Conservation (phyloP, 495 filamentous ascomycete species). For the Astrocystis sublimbata region DNA sequence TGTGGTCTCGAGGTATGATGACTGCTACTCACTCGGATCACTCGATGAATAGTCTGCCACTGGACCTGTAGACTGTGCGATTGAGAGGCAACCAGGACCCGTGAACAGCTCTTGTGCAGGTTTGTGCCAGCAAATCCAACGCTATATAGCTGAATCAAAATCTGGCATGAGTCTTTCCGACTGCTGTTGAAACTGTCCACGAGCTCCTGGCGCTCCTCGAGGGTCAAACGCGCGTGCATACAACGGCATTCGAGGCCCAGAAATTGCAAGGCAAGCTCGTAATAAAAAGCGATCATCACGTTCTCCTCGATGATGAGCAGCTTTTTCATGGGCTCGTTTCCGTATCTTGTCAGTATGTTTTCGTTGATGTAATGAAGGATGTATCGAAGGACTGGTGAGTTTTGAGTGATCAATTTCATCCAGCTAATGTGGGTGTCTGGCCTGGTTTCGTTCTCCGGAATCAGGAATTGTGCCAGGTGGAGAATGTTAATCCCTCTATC, state of each 20-base stretch:
- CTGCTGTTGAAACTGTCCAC: slow-evolving; percentile 28
- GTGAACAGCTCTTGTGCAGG: slow-evolving; percentile 28
- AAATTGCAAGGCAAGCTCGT: slow-evolving; percentile 31
- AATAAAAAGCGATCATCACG: slow-evolving; percentile 28
- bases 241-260: slow-evolving; percentile 27
- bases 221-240: slow-evolving; percentile 22
- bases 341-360: slow-evolving; percentile 17
- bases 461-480: slow-evolving; percentile 20
- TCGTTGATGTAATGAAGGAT: slow-evolving; percentile 26
- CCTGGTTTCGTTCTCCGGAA: background rate
- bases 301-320: slow-evolving; percentile 29
- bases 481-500: slow-evolving; percentile 17
- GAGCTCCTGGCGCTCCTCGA: slow-evolving; percentile 22
- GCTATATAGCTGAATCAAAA: slow-evolving; percentile 30
- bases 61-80: slow-evolving; percentile 27
- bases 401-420: slow-evolving; percentile 23
- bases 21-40: slow-evolving; percentile 28
- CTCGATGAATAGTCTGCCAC: slow-evolving; percentile 27
- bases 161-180: slow-evolving; percentile 22
- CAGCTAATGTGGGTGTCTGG: slow-evolving; percentile 21
- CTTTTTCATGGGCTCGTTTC: slow-evolving; percentile 27
- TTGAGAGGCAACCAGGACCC: slow-evolving; percentile 27
- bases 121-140: slow-evolving; percentile 33
- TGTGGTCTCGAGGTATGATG: background rate
- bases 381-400: slow-evolving; percentile 27